Evolutionary conservation across 305 asterid genomes (phyloP).

Genomic region (Euphrasia arctica): DNA sequence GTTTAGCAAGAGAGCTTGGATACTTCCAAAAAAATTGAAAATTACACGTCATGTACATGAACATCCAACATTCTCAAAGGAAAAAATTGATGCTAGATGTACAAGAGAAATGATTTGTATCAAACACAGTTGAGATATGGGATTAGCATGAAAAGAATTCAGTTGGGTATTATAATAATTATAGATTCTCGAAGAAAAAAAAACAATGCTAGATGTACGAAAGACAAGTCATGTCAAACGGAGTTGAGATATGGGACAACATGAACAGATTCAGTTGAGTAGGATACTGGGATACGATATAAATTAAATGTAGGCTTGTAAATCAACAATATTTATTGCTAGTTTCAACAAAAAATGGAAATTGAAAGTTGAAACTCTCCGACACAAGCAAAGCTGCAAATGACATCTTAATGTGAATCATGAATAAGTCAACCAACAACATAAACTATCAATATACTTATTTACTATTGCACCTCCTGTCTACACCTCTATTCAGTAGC

Average conservation of each 20-base stretch:
- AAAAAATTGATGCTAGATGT: background rate
- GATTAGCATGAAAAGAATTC: background rate
- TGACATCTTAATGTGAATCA: background rate
- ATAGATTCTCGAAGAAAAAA: background rate
- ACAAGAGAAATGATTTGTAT: background rate
- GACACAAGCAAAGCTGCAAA: background rate
- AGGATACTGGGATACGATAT: background rate
- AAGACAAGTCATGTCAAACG: background rate
- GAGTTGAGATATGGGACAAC: too few species aligned
- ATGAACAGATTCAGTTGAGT: background rate
- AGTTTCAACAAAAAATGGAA: background rate
- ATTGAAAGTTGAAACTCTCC: background rate
- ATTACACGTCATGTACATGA: background rate
- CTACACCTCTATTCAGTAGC: background rate
- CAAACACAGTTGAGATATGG: background rate
- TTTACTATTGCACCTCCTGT: background rate
- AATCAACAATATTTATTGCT: background rate
- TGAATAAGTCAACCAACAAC: background rate
- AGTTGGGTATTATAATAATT: background rate
- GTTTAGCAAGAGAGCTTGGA: background rate
- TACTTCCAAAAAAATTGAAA: background rate
- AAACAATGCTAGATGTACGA: slow-evolving; percentile 11
- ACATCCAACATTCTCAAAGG: background rate
- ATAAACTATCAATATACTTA: background rate
- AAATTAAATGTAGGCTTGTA: too few species aligned